A percentile compares a stretch with the other conserved stretches of the same genome.
These are phyloP conservation scores for Pyricularia sp. DNA, from an alignment of 2,329 filamentous ascomycete species.

Conservation along the genomic window DNA sequence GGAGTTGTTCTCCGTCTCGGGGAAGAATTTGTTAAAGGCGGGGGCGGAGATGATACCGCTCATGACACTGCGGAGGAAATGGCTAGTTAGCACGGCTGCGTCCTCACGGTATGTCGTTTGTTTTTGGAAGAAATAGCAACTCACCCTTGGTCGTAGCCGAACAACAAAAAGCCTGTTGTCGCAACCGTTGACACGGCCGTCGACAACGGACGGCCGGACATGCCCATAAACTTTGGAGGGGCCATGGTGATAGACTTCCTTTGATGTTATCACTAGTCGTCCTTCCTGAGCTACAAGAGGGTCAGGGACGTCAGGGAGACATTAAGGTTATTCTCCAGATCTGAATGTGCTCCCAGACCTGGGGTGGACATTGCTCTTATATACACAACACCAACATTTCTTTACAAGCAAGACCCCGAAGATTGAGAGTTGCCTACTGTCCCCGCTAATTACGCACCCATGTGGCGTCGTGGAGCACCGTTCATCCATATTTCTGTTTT, in stretches of 20 bases:
- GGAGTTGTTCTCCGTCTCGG: constrained; percentile 18
- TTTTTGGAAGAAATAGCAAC: neutral
- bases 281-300: neutral
- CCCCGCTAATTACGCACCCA: neutral
- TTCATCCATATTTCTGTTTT: neutral
- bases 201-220: constrained; percentile 43
- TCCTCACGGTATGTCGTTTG: no score
- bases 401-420: neutral
- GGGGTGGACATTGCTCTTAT: neutral
- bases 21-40: constrained; percentile 35
- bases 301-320: neutral
- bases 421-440: neutral
- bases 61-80: constrained; percentile 22
- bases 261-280: neutral
- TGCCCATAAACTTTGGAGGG: constrained; percentile 42
- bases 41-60: constrained; percentile 37
- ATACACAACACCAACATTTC: neutral
- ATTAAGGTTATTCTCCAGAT: neutral
- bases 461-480: neutral
- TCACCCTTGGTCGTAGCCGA: constrained; percentile 41
- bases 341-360: neutral
- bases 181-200: constrained; percentile 48
- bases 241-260: constrained; percentile 26
- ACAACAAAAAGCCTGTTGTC: constrained; percentile 50
- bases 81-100: neutral